Evolutionary conservation across 1,139 yeast genomes (phyloP).

Genomic region (Meyerozyma athensensis): DNA sequence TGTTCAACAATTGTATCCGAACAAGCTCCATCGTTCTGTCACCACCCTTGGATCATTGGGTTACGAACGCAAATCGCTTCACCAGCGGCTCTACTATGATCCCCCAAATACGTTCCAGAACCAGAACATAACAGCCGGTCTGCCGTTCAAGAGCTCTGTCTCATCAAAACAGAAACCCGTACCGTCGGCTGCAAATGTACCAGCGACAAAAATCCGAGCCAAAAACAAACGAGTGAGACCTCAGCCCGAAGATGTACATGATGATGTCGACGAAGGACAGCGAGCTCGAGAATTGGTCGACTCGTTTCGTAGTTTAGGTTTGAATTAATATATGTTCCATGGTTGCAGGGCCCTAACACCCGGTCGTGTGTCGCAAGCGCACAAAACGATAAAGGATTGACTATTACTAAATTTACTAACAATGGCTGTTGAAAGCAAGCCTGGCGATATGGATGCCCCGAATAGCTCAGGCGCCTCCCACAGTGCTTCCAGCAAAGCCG

Average conservation of each 20-base stretch:
- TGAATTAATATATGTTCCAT: constrained; percentile 6
- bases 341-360: not conserved
- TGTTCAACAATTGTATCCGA: constrained; percentile 25
- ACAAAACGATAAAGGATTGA: not conserved
- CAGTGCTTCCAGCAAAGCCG: constrained; percentile 6
- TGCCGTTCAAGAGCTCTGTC: constrained; percentile 4
- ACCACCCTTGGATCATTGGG: not conserved
- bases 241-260: constrained; percentile 8
- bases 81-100: not conserved
- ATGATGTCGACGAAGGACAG: constrained; percentile 21
- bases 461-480: constrained; percentile 3
- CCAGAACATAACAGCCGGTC: constrained; percentile 6
- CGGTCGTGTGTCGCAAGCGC: constrained; percentile 1
- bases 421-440: not conserved
- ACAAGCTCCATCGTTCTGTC: not conserved
- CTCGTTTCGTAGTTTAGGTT: constrained; percentile 19
- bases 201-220: constrained; percentile 1
- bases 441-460: not conserved
- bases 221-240: constrained; percentile 6
- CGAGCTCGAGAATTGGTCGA: constrained; percentile 29
- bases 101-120: no score
- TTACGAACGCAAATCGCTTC: not conserved
- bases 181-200: not conserved
- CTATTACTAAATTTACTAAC: not conserved
- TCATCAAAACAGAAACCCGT: constrained; percentile 2